Evolutionary conservation across 225 moss, liverwort and hornwort species (phyloP).

Genomic region (Bryoerythrophyllum caledonicum): DNA sequence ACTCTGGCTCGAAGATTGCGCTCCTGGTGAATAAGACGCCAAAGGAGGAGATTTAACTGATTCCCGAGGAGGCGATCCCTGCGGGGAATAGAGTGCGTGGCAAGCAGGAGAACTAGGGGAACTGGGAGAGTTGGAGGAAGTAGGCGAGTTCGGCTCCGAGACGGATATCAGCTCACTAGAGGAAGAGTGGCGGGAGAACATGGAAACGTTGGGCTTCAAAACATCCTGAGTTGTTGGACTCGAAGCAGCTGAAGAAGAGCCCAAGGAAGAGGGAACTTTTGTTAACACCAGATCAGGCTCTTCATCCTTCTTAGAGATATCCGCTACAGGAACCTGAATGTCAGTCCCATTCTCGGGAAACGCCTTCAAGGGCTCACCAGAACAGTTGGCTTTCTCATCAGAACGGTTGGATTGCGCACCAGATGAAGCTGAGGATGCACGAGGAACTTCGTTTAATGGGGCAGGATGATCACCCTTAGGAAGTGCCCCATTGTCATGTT

Average conservation of each 20-base stretch:
- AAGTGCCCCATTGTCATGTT: background rate
- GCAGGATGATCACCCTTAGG: slow-evolving; percentile 9
- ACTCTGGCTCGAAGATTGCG: slow-evolving; percentile 19
- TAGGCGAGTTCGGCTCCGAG: slow-evolving; percentile 29
- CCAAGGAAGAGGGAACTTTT: slow-evolving; percentile 24
- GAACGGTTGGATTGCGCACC: slow-evolving; percentile 3
- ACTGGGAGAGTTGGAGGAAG: slow-evolving; percentile 21
- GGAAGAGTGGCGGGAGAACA: slow-evolving; percentile 31
- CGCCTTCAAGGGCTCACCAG: slow-evolving; percentile 6
- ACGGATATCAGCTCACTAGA: slow-evolving; percentile 39
- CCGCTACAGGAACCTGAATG: slow-evolving; percentile 11
- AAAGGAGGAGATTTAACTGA: slow-evolving; percentile 26
- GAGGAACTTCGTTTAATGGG: slow-evolving; percentile 17
- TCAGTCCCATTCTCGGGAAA: slow-evolving; percentile 5
- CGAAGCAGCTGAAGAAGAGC: slow-evolving; percentile 24
- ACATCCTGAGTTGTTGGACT: slow-evolving; percentile 18
- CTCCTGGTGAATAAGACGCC: slow-evolving; percentile 21
- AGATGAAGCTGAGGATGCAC: slow-evolving; percentile 25
- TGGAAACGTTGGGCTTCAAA: slow-evolving; percentile 22
- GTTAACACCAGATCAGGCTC: slow-evolving; percentile 17
- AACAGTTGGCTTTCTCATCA: slow-evolving; percentile 1
- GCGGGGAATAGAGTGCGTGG: slow-evolving; percentile 33
- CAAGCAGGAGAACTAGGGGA: slow-evolving; percentile 33
- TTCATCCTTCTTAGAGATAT: slow-evolving; percentile 12
- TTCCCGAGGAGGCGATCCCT: slow-evolving; percentile 21